phyloP scores from a whole-genome alignment of 345 rosid species.

The Melastoma malabathricum region DNA sequence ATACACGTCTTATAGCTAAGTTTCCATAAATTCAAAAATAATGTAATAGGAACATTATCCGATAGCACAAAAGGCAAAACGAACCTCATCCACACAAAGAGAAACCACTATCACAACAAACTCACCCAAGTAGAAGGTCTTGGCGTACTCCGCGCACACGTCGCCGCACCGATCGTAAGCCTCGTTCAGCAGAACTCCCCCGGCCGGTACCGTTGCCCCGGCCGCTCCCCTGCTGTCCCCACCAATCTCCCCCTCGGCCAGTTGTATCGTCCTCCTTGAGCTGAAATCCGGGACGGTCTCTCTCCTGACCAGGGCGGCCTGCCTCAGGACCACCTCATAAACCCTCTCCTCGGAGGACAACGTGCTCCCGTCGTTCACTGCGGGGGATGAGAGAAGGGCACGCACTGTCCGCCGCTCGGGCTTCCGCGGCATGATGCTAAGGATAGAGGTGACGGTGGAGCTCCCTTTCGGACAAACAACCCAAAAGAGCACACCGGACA shows the following conservation, averaged over 20 bases:
- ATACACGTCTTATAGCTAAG: no score
- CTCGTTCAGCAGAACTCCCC: conserved; percentile 25
- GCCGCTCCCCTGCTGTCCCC: conserved; percentile 6
- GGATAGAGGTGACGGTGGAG: conserved; percentile 14
- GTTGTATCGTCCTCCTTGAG: no score
- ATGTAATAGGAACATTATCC: conserved; percentile 1
- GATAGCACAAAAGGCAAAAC: background rate
- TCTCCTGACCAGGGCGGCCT: conserved; percentile 36
- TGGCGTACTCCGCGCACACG: conserved; percentile 49
- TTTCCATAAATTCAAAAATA: background rate
- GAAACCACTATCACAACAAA: background rate
- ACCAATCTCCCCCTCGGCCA: conserved; percentile 1
- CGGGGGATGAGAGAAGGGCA: conserved; percentile 14
- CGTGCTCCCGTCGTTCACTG: conserved; percentile 17
- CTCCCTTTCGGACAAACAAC: conserved; percentile 29
- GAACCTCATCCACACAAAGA: background rate
- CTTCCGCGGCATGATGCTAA: conserved; percentile 9
- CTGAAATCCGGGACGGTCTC: conserved; percentile 1
- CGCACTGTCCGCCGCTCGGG: conserved; percentile 1
- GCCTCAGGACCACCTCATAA: conserved; percentile 40
- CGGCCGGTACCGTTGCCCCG: conserved; percentile 13
- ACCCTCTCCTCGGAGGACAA: conserved; percentile 34
- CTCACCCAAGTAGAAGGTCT: conserved; percentile 48
- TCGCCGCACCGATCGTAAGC: conserved; percentile 46
- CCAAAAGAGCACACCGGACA: conserved; percentile 30